These are phyloP conservation scores for Cicer cuneatum DNA, from an alignment of 306 rosid genomes.

Conservation along the genomic window DNA sequence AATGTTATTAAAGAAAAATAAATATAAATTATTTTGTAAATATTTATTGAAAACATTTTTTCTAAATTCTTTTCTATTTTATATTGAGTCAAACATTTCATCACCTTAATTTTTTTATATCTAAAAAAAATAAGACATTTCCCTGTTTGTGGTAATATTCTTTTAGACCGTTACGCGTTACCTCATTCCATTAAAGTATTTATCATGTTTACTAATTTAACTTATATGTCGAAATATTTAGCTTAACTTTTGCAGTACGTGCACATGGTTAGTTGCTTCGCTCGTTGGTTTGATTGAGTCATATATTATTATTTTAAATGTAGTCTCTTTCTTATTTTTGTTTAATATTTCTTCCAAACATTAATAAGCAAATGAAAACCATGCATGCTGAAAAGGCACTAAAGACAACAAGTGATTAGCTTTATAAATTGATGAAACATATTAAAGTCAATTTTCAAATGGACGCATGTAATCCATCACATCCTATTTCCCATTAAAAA, in stretches of 20 bases:
- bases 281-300: constrained; percentile 38
- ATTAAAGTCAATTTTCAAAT: constrained; percentile 8
- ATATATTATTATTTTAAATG: background rate
- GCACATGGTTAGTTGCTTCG: constrained; percentile 17
- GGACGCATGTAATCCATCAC: background rate
- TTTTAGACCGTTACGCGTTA: background rate
- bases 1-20: too few species aligned
- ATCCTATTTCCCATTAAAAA: background rate
- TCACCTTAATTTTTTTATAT: too few species aligned
- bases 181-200: background rate
- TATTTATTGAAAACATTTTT: too few species aligned
- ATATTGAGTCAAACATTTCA: too few species aligned
- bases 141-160: background rate
- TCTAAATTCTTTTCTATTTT: too few species aligned
- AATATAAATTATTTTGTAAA: too few species aligned
- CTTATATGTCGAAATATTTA: background rate
- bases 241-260: background rate
- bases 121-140: too few species aligned
- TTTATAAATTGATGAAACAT: background rate
- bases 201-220: background rate
- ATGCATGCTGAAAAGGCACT: background rate
- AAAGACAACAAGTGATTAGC: background rate
- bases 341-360: background rate
- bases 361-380: constrained; percentile 27
- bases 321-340: constrained; percentile 2